Conservation (phyloP, 371 early-diverging fungal genomes). For the Mortierella sp. region DNA sequence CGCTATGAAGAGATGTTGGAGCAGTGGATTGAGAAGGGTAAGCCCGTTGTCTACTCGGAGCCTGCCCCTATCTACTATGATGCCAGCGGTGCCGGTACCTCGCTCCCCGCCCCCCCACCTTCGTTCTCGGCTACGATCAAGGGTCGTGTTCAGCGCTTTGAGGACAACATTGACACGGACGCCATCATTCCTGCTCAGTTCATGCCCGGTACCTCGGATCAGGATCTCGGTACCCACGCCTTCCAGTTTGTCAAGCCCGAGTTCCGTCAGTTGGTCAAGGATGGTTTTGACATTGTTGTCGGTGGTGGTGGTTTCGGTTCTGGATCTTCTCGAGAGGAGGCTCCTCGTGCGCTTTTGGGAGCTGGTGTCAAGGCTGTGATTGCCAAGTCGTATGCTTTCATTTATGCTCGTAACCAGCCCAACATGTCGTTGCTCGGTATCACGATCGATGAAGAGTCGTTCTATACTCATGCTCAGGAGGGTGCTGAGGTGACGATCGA, state of each 20-base stretch:
- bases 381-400: constrained; percentile 76
- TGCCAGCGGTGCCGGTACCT: constrained; percentile 40
- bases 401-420: constrained; percentile 72
- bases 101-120: constrained; percentile 47
- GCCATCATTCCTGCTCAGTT: constrained; percentile 84
- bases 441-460: constrained; percentile 69
- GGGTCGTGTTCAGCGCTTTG: constrained; percentile 78
- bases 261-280: constrained; percentile 66
- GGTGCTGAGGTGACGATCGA: constrained; percentile 71
- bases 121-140: constrained; percentile 57
- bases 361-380: constrained; percentile 78
- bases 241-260: constrained; percentile 81
- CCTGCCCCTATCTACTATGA: constrained; percentile 67
- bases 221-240: constrained; percentile 76
- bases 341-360: constrained; percentile 78
- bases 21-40: constrained; percentile 69
- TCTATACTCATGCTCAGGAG: constrained; percentile 76
- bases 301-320: constrained; percentile 78
- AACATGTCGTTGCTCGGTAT: constrained; percentile 84
- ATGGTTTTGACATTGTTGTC: constrained; percentile 74
- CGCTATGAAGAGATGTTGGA: constrained; percentile 69
- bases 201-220: constrained; percentile 77
- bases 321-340: constrained; percentile 82
- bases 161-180: constrained; percentile 80
- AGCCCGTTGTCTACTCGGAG: constrained; percentile 67